Evolutionary conservation across 148 eudicot species (phyloP).

Genomic region (Cornus suecica): DNA sequence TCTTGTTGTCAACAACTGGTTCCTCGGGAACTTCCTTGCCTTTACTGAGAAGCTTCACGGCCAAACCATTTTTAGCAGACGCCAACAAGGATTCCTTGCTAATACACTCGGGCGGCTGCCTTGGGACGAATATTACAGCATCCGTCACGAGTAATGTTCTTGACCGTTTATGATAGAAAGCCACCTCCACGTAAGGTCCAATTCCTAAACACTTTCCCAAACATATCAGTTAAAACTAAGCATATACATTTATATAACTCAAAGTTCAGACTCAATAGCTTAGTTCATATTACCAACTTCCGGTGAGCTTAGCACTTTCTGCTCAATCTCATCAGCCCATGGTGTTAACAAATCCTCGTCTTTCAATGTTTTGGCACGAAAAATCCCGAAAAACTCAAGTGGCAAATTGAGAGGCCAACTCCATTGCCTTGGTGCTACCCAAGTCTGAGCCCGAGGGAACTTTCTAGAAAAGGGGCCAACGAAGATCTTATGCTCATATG

Average conservation of each 20-base stretch:
- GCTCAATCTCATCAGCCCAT: slow-evolving; percentile 94
- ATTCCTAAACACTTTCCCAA: slow-evolving; percentile 47
- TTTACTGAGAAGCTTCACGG: slow-evolving; percentile 85
- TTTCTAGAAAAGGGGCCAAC: slow-evolving; percentile 97
- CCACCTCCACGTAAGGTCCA: slow-evolving; percentile 98
- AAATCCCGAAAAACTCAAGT: slow-evolving; percentile 88
- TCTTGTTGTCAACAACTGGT: slow-evolving; percentile 78
- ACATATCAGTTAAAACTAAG: neutral
- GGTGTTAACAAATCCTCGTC: slow-evolving; percentile 84
- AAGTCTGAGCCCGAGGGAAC: slow-evolving; percentile 85
- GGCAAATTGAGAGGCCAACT: slow-evolving; percentile 99
- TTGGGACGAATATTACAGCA: slow-evolving; percentile 95
- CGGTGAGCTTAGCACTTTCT: slow-evolving; percentile 92
- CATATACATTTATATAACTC: neutral
- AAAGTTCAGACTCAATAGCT: slow-evolving; percentile 1
- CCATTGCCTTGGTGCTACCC: slow-evolving; percentile 99
- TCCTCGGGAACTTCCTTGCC: slow-evolving; percentile 82
- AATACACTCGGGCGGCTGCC: slow-evolving; percentile 79
- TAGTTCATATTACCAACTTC: slow-evolving; percentile 76
- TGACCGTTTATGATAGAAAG: slow-evolving; percentile 91
- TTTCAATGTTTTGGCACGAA: slow-evolving; percentile 73
- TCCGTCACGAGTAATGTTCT: slow-evolving; percentile 89
- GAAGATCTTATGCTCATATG: slow-evolving; percentile 97
- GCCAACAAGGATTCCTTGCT: slow-evolving; percentile 78
- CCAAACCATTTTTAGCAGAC: slow-evolving; percentile 94